A percentile compares a stretch with the other conserved stretches of the same genome.
These are phyloP conservation scores for Sparassis latifolia DNA, from an alignment of 1,284 basidiomycete genomes.

Conservation along the genomic window DNA sequence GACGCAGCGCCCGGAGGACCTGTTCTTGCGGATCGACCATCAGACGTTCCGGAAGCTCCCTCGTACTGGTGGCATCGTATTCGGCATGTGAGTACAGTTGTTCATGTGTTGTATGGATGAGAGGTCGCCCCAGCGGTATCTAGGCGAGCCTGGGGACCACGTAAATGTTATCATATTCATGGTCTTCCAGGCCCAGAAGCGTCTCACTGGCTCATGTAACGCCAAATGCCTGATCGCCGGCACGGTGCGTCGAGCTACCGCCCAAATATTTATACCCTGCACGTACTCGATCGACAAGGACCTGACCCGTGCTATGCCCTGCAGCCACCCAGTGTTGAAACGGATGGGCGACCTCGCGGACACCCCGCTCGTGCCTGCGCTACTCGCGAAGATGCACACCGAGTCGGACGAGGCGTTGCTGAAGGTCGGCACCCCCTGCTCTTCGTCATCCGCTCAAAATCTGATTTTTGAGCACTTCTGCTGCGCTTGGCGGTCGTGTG, in stretches of 20 bases:
- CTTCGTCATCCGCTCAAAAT: background rate
- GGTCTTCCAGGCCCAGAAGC: too few relatives aligned
- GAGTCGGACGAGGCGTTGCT: slow-evolving; percentile 27
- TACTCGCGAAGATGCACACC: slow-evolving; percentile 31
- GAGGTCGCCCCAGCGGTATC: too few relatives aligned
- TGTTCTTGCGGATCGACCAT: slow-evolving; percentile 30
- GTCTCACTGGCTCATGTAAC: too few relatives aligned
- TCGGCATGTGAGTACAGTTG: slow-evolving; percentile 28
- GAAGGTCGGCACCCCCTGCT: slow-evolving; percentile 17
- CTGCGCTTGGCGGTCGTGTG: background rate
- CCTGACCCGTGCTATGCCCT: background rate
- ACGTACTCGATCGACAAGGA: background rate
- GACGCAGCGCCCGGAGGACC: slow-evolving; percentile 24
- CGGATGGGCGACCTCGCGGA: slow-evolving; percentile 30
- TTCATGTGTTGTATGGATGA: too few relatives aligned
- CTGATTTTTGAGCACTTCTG: background rate
- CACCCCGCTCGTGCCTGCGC: slow-evolving; percentile 30
- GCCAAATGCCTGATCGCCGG: too few relatives aligned
- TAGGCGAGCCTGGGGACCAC: too few relatives aligned
- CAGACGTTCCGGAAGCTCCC: slow-evolving; percentile 40
- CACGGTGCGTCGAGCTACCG: too few relatives aligned
- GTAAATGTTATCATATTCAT: too few relatives aligned
- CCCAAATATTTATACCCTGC: too few relatives aligned
- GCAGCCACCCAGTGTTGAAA: slow-evolving; percentile 31
- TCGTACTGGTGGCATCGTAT: slow-evolving; percentile 29